Evolutionary conservation across 805 yeast genomes (phyloP).

Genomic region (Candida argentea): DNA sequence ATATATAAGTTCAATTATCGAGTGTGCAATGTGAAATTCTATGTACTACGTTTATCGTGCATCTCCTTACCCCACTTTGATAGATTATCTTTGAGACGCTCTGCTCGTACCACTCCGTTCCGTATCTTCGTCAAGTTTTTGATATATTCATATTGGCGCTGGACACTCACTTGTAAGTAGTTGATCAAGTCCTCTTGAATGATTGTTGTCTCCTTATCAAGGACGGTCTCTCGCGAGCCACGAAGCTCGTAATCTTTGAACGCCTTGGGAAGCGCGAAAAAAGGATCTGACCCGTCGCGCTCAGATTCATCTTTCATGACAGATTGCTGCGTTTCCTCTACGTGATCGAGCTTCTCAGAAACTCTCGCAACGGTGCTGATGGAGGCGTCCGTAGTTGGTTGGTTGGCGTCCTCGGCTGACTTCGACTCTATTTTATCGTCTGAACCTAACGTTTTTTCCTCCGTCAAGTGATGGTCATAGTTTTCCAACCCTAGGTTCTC

Average conservation of each 20-base stretch:
- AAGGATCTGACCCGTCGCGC: conserved; percentile 47
- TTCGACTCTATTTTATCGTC: conserved; percentile 1
- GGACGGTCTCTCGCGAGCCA: conserved; percentile 13
- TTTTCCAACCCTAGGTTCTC: conserved; percentile 54
- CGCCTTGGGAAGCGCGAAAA: conserved; percentile 48
- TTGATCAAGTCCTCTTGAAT: conserved; percentile 47
- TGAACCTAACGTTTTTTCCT: conserved; percentile 6
- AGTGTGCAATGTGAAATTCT: too few relatives aligned
- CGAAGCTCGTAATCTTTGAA: conserved; percentile 21
- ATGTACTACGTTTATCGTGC: conserved; percentile 37
- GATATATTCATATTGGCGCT: conserved; percentile 67
- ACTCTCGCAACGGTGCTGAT: not conserved
- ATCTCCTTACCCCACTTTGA: conserved; percentile 81
- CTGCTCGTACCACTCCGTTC: conserved; percentile 68
- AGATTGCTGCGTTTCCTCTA: conserved; percentile 11
- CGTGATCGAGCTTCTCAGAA: conserved; percentile 2
- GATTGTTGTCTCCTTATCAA: conserved; percentile 31
- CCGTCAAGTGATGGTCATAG: conserved; percentile 54
- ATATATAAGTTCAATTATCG: too few relatives aligned
- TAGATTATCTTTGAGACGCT: conserved; percentile 59
- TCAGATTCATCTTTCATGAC: conserved; percentile 34
- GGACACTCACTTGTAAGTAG: conserved; percentile 34
- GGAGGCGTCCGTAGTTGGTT: not conserved
- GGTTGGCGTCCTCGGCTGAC: not conserved
- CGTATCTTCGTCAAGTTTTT: conserved; percentile 68